Percentiles rank a stretch among this genome's conserved stretches.
phyloP scores from a whole-genome alignment of 345 rosid species.

The Rhodamnia argentea region DNA sequence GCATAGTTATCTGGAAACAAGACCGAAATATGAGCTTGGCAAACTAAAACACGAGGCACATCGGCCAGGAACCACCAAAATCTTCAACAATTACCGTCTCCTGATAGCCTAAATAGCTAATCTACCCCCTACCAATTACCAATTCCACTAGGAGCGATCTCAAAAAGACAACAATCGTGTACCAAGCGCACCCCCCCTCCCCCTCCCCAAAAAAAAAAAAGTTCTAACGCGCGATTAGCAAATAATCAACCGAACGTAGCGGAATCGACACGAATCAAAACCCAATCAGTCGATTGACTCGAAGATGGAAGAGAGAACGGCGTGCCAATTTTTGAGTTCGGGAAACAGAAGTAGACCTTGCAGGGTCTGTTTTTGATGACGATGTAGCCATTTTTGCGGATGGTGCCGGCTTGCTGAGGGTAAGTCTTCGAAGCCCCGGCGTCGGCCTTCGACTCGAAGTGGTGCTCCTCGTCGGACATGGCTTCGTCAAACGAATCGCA shows the following conservation, averaged over 20 bases:
- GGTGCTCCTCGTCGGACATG: conserved; percentile 42
- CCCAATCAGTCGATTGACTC: neutral
- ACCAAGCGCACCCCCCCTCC: no score
- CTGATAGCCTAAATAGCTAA: neutral
- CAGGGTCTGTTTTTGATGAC: conserved; percentile 32
- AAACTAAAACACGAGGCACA: neutral
- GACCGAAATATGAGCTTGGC: neutral
- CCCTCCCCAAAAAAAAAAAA: no score
- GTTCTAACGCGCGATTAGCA: neutral
- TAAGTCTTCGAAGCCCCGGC: conserved; percentile 40
- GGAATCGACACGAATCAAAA: neutral
- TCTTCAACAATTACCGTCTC: neutral
- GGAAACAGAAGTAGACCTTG: conserved; percentile 9
- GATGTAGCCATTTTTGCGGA: conserved; percentile 32
- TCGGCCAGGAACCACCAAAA: neutral
- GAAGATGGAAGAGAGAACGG: neutral
- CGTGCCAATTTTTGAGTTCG: neutral
- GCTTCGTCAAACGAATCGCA: neutral
- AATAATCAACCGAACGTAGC: neutral
- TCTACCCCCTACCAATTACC: neutral
- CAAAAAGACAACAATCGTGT: neutral
- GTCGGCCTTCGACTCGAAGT: conserved; percentile 35
- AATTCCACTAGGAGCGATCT: neutral
- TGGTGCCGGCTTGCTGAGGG: conserved; percentile 40
- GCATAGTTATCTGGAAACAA: neutral